Percentiles rank a stretch among this genome's conserved stretches.
These are phyloP conservation scores for Bipolaris bicolor DNA, from an alignment of 2,329 filamentous ascomycete species.

Conservation along the genomic window DNA sequence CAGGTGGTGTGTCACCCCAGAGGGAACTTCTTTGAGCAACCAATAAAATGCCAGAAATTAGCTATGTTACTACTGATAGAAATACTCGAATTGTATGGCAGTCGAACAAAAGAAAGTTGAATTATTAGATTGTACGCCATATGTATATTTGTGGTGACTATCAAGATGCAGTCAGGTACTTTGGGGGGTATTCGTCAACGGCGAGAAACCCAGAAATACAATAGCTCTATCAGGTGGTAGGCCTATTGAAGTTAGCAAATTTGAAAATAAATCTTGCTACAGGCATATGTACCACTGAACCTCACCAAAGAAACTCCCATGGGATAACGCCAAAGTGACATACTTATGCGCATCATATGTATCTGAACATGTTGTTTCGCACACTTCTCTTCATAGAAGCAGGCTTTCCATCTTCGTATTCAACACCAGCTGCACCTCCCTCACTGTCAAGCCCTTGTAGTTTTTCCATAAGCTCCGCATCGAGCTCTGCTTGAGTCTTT, in stretches of 20 bases:
- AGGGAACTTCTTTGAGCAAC: not conserved
- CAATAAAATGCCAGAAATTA: not conserved
- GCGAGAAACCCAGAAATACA: not conserved
- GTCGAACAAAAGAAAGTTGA: no score
- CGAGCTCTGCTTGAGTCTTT: constrained; percentile 68
- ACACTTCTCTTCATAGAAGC: constrained; percentile 76
- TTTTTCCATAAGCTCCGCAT: constrained; percentile 69
- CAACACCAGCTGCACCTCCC: constrained; percentile 72
- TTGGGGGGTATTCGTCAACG: not conserved
- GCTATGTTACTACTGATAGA: not conserved
- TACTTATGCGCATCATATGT: constrained; percentile 54
- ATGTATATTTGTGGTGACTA: not conserved
- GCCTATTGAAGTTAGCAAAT: not conserved
- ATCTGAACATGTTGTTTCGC: constrained; percentile 77
- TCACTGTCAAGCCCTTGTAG: constrained; percentile 72
- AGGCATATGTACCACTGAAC: not conserved
- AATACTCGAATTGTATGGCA: not conserved
- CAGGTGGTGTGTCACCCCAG: not conserved
- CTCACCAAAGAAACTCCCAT: not conserved
- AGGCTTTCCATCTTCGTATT: constrained; percentile 76
- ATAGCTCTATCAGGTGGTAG: no score
- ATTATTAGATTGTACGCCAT: no score
- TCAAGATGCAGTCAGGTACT: not conserved
- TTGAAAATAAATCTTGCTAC: not conserved
- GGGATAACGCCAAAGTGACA: no score